phyloP scores from a whole-genome alignment of 2,329 filamentous ascomycete genomes.

The Stachybotrys chartarum region DNA sequence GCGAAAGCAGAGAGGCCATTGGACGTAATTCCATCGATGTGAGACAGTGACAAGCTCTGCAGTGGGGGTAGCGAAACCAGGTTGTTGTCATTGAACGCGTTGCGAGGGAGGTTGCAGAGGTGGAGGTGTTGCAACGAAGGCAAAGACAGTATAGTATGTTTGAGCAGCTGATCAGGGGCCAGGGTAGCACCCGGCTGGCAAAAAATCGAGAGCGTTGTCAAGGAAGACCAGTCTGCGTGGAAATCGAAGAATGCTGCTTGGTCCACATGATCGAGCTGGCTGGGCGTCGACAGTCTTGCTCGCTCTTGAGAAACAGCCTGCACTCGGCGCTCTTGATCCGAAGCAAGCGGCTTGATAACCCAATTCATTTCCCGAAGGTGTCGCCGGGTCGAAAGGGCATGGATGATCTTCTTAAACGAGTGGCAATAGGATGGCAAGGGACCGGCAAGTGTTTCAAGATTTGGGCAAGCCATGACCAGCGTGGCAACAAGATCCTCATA shows the following conservation, averaged over 20 bases:
- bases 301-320: constrained; percentile 18
- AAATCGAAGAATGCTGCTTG: constrained; percentile 39
- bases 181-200: constrained; percentile 49
- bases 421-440: constrained; percentile 48
- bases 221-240: constrained; percentile 47
- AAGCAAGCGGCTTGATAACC: constrained; percentile 37
- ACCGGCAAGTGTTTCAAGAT: constrained; percentile 52
- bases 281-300: constrained; percentile 21
- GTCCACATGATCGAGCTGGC: constrained; percentile 20
- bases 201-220: constrained; percentile 51
- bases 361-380: constrained; percentile 53
- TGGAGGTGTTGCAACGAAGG: constrained; percentile 52
- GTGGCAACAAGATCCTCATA: constrained; percentile 54
- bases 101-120: constrained; percentile 47
- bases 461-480: constrained; percentile 58
- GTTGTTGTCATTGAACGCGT: constrained; percentile 49
- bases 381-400: constrained; percentile 50
- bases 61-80: constrained; percentile 49
- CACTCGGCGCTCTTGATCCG: constrained; percentile 24
- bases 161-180: constrained; percentile 44
- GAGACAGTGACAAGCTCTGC: constrained; percentile 46
- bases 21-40: constrained; percentile 48
- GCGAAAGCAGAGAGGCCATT: constrained; percentile 51
- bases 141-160: constrained; percentile 40
- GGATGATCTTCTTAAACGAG: constrained; percentile 47